Percentiles rank a stretch among this genome's conserved stretches.
phyloP scores from a whole-genome alignment of 106 monocot genomes.

The Acanthochlamys bracteata region DNA sequence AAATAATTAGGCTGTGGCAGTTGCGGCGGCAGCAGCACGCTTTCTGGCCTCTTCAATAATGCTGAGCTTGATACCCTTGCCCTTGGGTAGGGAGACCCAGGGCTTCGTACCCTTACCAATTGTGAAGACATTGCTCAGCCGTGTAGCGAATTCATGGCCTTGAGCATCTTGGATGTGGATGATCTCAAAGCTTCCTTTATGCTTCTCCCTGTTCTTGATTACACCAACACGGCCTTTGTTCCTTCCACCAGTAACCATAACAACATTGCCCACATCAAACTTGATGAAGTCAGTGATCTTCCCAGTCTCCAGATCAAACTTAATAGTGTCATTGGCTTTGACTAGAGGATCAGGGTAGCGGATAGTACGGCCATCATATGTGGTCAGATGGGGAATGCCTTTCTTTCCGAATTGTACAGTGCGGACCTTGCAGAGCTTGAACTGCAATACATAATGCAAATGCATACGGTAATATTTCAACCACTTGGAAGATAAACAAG shows the following conservation, averaged over 20 bases:
- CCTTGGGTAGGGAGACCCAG: slow-evolving; percentile 79
- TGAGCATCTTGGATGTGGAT: slow-evolving; percentile 70
- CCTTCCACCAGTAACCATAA: slow-evolving; percentile 82
- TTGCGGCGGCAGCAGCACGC: slow-evolving; percentile 34
- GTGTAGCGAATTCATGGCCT: slow-evolving; percentile 78
- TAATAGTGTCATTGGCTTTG: slow-evolving; percentile 75
- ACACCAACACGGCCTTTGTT: slow-evolving; percentile 79
- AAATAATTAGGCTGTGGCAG: slow-evolving; percentile 1
- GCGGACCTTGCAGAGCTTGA: slow-evolving; percentile 89
- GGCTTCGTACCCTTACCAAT: slow-evolving; percentile 80
- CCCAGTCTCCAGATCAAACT: slow-evolving; percentile 58
- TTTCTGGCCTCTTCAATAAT: slow-evolving; percentile 82
- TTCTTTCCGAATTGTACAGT: slow-evolving; percentile 74
- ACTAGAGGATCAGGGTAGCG: slow-evolving; percentile 81
- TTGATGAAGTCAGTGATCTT: slow-evolving; percentile 82
- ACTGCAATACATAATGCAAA: slow-evolving; percentile 25
- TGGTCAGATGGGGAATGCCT: slow-evolving; percentile 70
- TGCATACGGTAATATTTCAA: not conserved
- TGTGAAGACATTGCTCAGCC: slow-evolving; percentile 74
- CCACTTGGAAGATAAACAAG: no score
- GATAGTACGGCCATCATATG: slow-evolving; percentile 79
- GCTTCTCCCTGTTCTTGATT: slow-evolving; percentile 92
- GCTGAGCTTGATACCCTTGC: slow-evolving; percentile 75
- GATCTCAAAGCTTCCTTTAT: slow-evolving; percentile 80
- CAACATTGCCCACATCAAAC: slow-evolving; percentile 81